These are phyloP conservation scores for Plasmodium inui DNA, from an alignment of 169 alveolate genomes.

Conservation along the genomic window DNA sequence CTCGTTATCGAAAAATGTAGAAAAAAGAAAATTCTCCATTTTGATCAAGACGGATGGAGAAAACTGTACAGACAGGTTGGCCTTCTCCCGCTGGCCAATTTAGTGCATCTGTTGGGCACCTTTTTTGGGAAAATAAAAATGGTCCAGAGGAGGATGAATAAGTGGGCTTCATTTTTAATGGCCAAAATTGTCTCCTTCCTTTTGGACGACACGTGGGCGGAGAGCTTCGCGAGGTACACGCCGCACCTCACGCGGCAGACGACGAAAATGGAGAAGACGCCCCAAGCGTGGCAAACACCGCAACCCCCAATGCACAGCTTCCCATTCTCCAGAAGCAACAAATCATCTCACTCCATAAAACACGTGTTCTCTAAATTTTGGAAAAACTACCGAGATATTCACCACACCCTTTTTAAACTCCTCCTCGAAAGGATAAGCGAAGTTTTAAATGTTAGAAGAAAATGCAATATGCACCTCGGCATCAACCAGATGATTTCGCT, in stretches of 20 bases:
- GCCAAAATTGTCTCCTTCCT: not conserved
- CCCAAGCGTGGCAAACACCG: not conserved
- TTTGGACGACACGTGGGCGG: not conserved
- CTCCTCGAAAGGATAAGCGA: not conserved
- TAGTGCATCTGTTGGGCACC: not conserved
- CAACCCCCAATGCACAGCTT: not conserved
- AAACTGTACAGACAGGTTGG: not conserved
- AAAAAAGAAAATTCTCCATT: not conserved
- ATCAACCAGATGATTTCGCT: conserved; percentile 12
- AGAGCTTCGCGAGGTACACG: not conserved
- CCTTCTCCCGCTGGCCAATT: not conserved
- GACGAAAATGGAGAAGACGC: too few relatives aligned
- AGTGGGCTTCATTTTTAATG: conserved; percentile 18
- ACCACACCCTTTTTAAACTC: not conserved
- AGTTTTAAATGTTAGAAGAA: conserved; percentile 12
- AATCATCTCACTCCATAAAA: not conserved
- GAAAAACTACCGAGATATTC: not conserved
- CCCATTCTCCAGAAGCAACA: not conserved
- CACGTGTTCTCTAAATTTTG: not conserved
- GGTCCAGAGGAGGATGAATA: not conserved
- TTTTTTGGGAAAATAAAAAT: conserved; percentile 9
- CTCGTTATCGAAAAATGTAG: conserved; percentile 8
- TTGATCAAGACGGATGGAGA: not conserved
- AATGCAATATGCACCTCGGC: not conserved
- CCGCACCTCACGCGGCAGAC: not conserved